Conservation (phyloP, 345 rosid genomes). For the Brassica cretica region DNA sequence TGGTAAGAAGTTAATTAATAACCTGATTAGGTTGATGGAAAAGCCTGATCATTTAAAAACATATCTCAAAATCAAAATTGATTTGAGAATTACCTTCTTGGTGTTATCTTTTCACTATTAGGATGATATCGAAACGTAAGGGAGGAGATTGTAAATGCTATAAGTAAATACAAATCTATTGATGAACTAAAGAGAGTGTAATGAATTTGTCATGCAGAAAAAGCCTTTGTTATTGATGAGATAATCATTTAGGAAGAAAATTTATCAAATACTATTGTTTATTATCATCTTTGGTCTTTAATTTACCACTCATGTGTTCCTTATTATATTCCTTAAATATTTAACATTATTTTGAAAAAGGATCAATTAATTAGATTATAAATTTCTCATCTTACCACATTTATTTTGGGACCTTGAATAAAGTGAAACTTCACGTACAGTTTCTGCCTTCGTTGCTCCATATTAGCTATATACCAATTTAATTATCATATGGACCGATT, state of each 20-base stretch:
- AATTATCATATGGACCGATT: conserved; percentile 42
- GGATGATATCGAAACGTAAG: not conserved
- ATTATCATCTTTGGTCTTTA: conserved; percentile 27
- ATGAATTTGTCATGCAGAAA: conserved; percentile 5
- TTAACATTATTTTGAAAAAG: conserved; percentile 4
- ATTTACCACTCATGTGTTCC: conserved; percentile 23
- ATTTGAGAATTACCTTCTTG: not conserved
- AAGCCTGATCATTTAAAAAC: not conserved
- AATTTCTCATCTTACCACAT: conserved; percentile 39
- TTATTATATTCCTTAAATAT: conserved; percentile 16
- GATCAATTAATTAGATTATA: conserved; percentile 29
- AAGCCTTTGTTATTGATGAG: conserved; percentile 30
- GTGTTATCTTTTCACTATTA: conserved; percentile 20
- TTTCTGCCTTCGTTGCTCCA: conserved; percentile 33
- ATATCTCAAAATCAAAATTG: not conserved
- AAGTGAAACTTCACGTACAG: conserved; percentile 34
- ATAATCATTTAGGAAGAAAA: conserved; percentile 35
- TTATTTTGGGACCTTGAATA: conserved; percentile 41
- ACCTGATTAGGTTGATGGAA: not conserved
- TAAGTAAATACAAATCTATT: conserved; percentile 8
- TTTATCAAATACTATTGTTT: not conserved
- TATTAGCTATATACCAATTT: conserved; percentile 30
- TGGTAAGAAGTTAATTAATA: not conserved
- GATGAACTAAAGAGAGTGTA: conserved; percentile 30
- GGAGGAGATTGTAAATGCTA: conserved; percentile 19